These are phyloP conservation scores for Colletotrichum lini DNA, from an alignment of 2,329 filamentous ascomycete genomes.

Conservation along the genomic window DNA sequence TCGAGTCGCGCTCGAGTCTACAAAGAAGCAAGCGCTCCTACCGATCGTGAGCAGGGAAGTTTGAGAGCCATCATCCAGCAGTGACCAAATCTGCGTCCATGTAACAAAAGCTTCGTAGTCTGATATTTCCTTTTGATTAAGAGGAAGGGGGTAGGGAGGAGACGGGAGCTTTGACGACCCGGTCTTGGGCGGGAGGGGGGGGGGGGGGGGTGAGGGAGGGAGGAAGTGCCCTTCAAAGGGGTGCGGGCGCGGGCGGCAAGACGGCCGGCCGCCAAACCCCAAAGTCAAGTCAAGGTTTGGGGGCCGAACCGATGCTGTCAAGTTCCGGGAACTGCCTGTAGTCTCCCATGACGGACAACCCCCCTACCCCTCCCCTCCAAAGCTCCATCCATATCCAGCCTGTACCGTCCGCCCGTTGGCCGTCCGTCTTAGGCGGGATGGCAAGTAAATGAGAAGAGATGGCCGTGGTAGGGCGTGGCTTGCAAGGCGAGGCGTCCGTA, in stretches of 20 bases:
- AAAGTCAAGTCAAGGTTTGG: conserved; percentile 16
- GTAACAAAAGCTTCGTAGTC: neutral
- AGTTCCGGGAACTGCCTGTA: conserved; percentile 19
- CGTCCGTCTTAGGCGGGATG: conserved; percentile 1
- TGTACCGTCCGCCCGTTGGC: neutral
- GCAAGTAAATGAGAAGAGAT: neutral
- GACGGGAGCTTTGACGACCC: neutral
- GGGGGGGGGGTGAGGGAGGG: neutral
- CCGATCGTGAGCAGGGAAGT: neutral
- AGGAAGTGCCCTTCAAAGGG: too few species aligned
- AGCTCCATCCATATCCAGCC: neutral
- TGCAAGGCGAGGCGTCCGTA: neutral
- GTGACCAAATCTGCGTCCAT: neutral
- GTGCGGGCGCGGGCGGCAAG: neutral
- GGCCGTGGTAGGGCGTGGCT: neutral
- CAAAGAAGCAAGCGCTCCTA: neutral
- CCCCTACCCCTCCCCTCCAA: neutral
- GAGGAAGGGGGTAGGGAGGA: neutral
- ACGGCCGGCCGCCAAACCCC: conserved; percentile 5
- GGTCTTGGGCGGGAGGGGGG: neutral
- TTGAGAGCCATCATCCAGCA: neutral
- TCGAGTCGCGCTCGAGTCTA: neutral
- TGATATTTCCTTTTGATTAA: neutral
- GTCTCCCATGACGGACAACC: neutral
- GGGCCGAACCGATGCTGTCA: conserved; percentile 27